Conservation (phyloP, 2,329 filamentous ascomycete genomes). For the Aaosphaeria pasadenensis region DNA sequence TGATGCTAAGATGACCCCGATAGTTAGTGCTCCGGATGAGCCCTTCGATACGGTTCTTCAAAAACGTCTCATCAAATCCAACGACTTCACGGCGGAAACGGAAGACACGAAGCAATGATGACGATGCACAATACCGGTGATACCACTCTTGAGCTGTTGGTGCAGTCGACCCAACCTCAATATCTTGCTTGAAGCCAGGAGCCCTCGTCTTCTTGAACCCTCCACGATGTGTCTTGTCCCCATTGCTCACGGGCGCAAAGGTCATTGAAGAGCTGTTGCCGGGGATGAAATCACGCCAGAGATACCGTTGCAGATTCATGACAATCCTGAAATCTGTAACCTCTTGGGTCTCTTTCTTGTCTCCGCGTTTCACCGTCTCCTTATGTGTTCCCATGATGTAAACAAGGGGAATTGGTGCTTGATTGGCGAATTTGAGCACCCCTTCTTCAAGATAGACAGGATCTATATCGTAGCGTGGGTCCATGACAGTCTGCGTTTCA, state of each 20-base stretch:
- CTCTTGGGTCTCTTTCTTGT: slow-evolving; percentile 34
- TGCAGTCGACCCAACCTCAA: slow-evolving; percentile 43
- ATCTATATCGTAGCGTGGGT: slow-evolving; percentile 30
- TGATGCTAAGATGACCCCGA: slow-evolving; percentile 57
- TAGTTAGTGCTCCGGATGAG: slow-evolving; percentile 66
- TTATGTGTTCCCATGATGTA: slow-evolving; percentile 38
- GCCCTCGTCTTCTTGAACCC: slow-evolving; percentile 55
- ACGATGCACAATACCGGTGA: slow-evolving; percentile 61
- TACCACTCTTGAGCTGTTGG: slow-evolving; percentile 61
- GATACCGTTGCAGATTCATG: slow-evolving; percentile 29
- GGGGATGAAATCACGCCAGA: slow-evolving; percentile 16
- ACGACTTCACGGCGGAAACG: slow-evolving; percentile 45
- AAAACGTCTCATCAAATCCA: slow-evolving; percentile 58
- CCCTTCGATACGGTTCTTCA: slow-evolving; percentile 53
- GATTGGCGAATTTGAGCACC: slow-evolving; percentile 21
- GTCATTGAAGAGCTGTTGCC: slow-evolving; percentile 21
- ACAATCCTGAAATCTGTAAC: slow-evolving; percentile 38
- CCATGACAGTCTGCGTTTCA: slow-evolving; percentile 24
- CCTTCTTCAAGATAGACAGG: slow-evolving; percentile 27
- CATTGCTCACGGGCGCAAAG: slow-evolving; percentile 51
- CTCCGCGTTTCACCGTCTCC: slow-evolving; percentile 30
- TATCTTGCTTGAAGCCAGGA: slow-evolving; percentile 43
- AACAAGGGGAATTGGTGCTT: slow-evolving; percentile 31
- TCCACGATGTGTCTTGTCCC: slow-evolving; percentile 63
- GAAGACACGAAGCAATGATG: slow-evolving; percentile 55